These are phyloP conservation scores for thale cress (Arabidopsis thaliana) DNA, from an alignment of 345 rosid species.

Conservation along the genomic window DNA sequence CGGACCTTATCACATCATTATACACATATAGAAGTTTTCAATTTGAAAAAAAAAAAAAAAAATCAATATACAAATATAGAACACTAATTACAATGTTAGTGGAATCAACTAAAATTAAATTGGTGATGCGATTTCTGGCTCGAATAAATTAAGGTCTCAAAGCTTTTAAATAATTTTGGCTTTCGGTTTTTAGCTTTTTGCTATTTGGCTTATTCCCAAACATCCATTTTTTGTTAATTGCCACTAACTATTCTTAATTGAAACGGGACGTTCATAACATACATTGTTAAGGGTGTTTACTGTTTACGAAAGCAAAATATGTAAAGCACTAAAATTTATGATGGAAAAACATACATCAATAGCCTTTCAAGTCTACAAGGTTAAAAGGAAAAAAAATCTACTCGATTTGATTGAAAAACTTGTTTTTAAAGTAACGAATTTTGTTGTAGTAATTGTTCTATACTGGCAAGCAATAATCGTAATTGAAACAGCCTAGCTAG, in stretches of 20 bases:
- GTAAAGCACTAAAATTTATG: neutral
- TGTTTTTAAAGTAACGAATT: neutral
- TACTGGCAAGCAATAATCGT: neutral
- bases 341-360: neutral
- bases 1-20: neutral
- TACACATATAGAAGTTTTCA: conserved; percentile 11
- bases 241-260: conserved; percentile 28
- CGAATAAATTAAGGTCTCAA: conserved; percentile 24
- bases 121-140: conserved; percentile 25
- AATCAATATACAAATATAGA: neutral
- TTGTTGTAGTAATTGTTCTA: neutral
- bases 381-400: neutral
- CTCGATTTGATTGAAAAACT: neutral
- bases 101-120: conserved; percentile 28
- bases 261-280: neutral
- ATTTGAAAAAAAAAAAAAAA: too few species aligned
- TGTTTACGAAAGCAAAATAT: neutral
- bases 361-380: neutral
- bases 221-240: conserved; percentile 18
- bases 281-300: neutral
- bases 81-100: conserved; percentile 26
- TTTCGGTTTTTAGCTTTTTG: conserved; percentile 30
- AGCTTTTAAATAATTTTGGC: conserved; percentile 19
- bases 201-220: conserved; percentile 23
- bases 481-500: neutral